A percentile compares a stretch with the other conserved stretches of the same genome.
phyloP scores from a whole-genome alignment of 2,329 filamentous ascomycete species.

The Magnaporthiopsis rhizophila region DNA sequence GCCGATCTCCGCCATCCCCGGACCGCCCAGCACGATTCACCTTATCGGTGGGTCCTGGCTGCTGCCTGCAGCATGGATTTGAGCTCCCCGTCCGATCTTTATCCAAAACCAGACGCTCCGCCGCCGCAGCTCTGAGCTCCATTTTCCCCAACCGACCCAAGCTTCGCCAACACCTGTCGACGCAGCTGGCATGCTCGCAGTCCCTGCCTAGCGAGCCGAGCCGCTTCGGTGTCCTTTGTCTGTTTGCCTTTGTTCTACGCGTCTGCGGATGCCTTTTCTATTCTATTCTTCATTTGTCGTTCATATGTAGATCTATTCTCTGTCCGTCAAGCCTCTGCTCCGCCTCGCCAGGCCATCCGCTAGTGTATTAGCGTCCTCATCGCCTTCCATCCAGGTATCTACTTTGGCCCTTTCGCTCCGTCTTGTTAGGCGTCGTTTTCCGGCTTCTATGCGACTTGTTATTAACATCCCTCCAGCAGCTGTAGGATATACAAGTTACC shows the following conservation, averaged over 20 bases:
- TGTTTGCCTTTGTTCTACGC: not conserved
- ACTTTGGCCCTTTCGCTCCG: not conserved
- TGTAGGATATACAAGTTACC: not conserved
- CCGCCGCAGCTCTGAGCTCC: not conserved
- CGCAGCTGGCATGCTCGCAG: not conserved
- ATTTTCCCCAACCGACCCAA: not conserved
- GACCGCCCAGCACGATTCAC: not conserved
- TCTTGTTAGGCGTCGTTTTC: too few relatives aligned
- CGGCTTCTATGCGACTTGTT: not conserved
- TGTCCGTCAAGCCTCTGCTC: not conserved
- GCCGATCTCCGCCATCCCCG: not conserved
- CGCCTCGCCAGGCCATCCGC: not conserved
- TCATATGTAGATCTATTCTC: not conserved
- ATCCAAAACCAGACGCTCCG: not conserved
- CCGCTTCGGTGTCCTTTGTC: not conserved
- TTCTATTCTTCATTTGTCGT: not conserved
- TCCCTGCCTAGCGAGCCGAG: not conserved
- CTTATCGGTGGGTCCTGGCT: not conserved
- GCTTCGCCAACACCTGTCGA: not conserved
- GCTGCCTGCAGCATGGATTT: not conserved
- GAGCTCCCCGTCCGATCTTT: not conserved
- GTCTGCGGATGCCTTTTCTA: not conserved
- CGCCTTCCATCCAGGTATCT: not conserved
- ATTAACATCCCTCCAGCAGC: not conserved
- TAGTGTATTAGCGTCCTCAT: not conserved